Evolutionary conservation across 139 green algal genomes (phyloP).

Genomic region (Closterium sp.): DNA sequence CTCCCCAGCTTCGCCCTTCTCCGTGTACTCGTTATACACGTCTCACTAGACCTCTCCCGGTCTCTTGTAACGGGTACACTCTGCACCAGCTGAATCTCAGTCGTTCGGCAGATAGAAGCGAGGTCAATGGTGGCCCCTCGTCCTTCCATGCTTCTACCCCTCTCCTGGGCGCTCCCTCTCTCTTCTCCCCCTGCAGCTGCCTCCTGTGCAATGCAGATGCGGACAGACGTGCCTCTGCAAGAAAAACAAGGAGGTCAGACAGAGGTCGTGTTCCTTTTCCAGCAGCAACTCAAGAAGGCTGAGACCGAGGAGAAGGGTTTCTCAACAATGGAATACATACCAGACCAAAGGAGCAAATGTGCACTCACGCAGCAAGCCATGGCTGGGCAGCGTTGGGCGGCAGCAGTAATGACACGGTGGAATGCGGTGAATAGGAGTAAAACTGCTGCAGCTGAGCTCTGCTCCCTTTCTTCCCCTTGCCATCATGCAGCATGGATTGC

Average conservation of each 20-base stretch:
- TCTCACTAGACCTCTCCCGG: background rate
- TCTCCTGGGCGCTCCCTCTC: background rate
- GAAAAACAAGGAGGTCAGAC: background rate
- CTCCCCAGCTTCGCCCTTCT: background rate
- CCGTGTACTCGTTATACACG: background rate
- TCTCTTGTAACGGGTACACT: background rate
- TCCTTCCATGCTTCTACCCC: too few relatives aligned
- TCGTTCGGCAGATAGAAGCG: background rate
- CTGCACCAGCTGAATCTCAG: background rate
- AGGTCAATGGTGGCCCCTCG: background rate
- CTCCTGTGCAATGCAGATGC: background rate
- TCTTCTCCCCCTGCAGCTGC: too few relatives aligned
- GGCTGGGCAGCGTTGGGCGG: background rate
- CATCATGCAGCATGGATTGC: background rate
- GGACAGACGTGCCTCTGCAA: background rate
- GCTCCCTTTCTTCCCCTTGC: background rate
- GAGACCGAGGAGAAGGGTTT: too few relatives aligned
- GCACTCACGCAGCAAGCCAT: background rate
- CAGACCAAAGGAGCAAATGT: background rate
- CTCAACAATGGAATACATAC: too few relatives aligned
- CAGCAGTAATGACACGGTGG: background rate
- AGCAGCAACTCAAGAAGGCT: too few relatives aligned
- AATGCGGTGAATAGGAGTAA: background rate
- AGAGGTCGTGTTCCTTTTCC: too few relatives aligned
- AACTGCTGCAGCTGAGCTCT: background rate